Conservation (phyloP, 1,139 yeast species). For the Meyerozyma athensensis region DNA sequence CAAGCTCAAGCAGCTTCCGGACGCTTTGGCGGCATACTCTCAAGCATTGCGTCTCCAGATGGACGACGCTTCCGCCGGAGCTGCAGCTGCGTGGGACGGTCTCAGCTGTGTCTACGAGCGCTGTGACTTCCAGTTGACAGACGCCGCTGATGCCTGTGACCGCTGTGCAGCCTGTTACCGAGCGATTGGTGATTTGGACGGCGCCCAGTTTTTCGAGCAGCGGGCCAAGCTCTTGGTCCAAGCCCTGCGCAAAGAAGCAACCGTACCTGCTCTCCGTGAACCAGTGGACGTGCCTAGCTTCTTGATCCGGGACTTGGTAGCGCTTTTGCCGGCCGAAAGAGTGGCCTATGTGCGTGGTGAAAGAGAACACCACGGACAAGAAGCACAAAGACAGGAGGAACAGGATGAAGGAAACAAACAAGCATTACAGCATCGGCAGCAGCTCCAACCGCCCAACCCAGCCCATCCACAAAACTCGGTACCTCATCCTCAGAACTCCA, state of each 20-base stretch:
- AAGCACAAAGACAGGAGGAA: constrained; percentile 6
- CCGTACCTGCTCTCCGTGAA: constrained; percentile 40
- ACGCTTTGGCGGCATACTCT: constrained; percentile 63
- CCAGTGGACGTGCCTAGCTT: constrained; percentile 48
- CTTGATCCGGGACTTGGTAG: constrained; percentile 45
- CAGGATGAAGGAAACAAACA: constrained; percentile 8
- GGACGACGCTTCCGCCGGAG: constrained; percentile 45
- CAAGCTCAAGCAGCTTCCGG: constrained; percentile 55
- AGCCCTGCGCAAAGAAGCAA: constrained; percentile 40
- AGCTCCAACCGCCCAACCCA: constrained; percentile 5
- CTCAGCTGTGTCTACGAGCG: constrained; percentile 59
- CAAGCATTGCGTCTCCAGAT: constrained; percentile 54
- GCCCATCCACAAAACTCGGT: constrained; percentile 4
- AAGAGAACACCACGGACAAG: constrained; percentile 4
- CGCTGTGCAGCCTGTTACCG: constrained; percentile 49
- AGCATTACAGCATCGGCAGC: constrained; percentile 7
- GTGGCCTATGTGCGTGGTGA: constrained; percentile 32
- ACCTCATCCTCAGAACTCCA: constrained; percentile 4
- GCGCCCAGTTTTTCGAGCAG: constrained; percentile 37
- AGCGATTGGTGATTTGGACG: constrained; percentile 42
- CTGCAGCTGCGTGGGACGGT: constrained; percentile 65
- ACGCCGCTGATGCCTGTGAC: constrained; percentile 56
- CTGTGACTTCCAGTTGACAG: constrained; percentile 55
- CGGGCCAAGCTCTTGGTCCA: constrained; percentile 37
- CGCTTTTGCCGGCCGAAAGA: constrained; percentile 39